phyloP scores from a whole-genome alignment of 2,329 filamentous ascomycete species.

The Arthrobotrys megalospora region DNA sequence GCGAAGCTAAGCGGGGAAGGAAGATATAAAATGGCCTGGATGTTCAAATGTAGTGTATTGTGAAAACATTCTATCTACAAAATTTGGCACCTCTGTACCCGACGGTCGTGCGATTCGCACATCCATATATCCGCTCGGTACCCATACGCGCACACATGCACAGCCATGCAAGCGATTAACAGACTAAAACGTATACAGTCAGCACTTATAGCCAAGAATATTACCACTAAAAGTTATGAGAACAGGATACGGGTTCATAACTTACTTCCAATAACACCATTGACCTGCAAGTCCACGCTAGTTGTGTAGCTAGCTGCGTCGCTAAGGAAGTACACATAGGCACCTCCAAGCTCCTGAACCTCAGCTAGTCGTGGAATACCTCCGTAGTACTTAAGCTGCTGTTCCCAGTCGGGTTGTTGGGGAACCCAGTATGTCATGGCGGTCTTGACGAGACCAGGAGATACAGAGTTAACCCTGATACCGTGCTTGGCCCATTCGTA shows the following conservation, averaged over 20 bases:
- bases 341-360: constrained; percentile 71
- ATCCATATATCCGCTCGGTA: too few relatives aligned
- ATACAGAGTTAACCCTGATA: constrained; percentile 79
- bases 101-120: too few relatives aligned
- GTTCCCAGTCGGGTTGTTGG: constrained; percentile 70
- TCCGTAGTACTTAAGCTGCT: constrained; percentile 73
- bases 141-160: neutral
- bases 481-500: constrained; percentile 81
- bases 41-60: too few relatives aligned
- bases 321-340: constrained; percentile 73
- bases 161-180: neutral
- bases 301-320: constrained; percentile 72
- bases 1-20: too few relatives aligned
- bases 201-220: neutral
- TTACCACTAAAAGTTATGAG: neutral
- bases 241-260: neutral
- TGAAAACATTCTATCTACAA: too few relatives aligned
- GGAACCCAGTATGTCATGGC: constrained; percentile 75
- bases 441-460: constrained; percentile 84
- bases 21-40: too few relatives aligned
- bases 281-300: constrained; percentile 70
- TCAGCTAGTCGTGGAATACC: constrained; percentile 72
- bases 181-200: constrained; percentile 2
- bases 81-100: too few relatives aligned
- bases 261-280: constrained; percentile 67